Evolutionary conservation across 441 rosid genomes (phyloP).

Genomic region (Gossypium schwendimanii): DNA sequence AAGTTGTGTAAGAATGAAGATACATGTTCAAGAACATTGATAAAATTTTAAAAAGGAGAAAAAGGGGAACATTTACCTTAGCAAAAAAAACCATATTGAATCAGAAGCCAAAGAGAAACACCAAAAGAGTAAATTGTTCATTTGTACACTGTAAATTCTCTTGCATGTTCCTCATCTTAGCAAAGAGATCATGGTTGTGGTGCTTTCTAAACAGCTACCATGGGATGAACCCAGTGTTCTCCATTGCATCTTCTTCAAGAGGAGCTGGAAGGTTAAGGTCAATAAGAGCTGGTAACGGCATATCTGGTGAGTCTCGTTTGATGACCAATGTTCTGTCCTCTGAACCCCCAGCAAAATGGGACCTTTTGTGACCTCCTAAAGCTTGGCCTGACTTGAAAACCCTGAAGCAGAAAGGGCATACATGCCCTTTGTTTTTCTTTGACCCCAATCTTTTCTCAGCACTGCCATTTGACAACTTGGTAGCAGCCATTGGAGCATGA

Average conservation of each 20-base stretch:
- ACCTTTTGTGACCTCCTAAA: conserved; percentile 87
- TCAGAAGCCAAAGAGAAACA: conserved; percentile 24
- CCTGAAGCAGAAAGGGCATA: conserved; percentile 77
- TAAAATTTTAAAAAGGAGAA: neutral
- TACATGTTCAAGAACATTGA: neutral
- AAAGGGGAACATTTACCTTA: conserved; percentile 17
- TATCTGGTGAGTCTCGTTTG: conserved; percentile 31
- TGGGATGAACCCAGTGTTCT: conserved; percentile 21
- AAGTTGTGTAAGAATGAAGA: neutral
- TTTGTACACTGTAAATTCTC: neutral
- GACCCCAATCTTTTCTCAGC: conserved; percentile 29
- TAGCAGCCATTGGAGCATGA: conserved; percentile 21
- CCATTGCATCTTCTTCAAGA: conserved; percentile 34
- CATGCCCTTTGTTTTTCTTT: conserved; percentile 49
- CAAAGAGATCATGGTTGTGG: conserved; percentile 11
- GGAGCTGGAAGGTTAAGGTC: conserved; percentile 73
- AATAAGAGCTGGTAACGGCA: conserved; percentile 37
- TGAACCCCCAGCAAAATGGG: conserved; percentile 59
- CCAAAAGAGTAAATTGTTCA: conserved; percentile 12
- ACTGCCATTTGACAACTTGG: conserved; percentile 19
- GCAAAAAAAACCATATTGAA: conserved; percentile 26
- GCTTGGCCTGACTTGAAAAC: conserved; percentile 86
- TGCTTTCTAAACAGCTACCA: conserved; percentile 23
- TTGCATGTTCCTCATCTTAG: no score
- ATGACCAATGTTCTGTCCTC: conserved; percentile 50